Evolutionary conservation across 305 asterid genomes (phyloP).

Genomic region (Rubia balearica): DNA sequence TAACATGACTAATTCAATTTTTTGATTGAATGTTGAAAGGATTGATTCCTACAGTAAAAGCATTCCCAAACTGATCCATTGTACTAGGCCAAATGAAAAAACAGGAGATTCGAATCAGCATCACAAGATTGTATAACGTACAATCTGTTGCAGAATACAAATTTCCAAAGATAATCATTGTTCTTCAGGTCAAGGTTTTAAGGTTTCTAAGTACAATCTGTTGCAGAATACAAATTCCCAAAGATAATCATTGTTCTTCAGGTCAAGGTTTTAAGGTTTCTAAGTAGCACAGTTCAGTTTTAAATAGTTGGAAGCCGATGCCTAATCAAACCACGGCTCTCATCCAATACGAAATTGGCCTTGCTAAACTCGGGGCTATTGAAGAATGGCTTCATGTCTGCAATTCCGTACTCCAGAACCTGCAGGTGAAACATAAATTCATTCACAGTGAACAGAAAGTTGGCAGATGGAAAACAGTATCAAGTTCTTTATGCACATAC

Average conservation of each 20-base stretch:
- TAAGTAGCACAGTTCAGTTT: background rate
- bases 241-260: background rate
- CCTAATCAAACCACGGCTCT: conserved; percentile 52
- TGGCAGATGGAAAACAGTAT: background rate
- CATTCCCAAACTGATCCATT: no score
- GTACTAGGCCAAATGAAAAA: no score
- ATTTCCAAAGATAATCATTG: background rate
- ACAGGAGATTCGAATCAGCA: no score
- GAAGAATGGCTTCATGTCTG: conserved; percentile 76
- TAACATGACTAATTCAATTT: no score
- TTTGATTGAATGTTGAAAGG: no score
- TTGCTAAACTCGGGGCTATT: conserved; percentile 50
- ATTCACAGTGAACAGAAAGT: background rate
- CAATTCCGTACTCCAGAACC: conserved; percentile 77
- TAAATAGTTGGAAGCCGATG: conserved; percentile 35
- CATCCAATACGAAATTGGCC: conserved; percentile 72
- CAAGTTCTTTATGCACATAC: conserved; percentile 23
- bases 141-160: background rate
- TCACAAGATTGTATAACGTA: no score
- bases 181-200: background rate
- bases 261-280: background rate
- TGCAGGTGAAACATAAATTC: conserved; percentile 25
- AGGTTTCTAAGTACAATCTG: background rate
- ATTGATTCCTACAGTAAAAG: no score
- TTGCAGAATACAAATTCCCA: background rate